Percentiles rank a stretch among this genome's conserved stretches.
Conservation (phyloP, 768 basidiomycete species). For the Coprinellus aureogranulatus region DNA sequence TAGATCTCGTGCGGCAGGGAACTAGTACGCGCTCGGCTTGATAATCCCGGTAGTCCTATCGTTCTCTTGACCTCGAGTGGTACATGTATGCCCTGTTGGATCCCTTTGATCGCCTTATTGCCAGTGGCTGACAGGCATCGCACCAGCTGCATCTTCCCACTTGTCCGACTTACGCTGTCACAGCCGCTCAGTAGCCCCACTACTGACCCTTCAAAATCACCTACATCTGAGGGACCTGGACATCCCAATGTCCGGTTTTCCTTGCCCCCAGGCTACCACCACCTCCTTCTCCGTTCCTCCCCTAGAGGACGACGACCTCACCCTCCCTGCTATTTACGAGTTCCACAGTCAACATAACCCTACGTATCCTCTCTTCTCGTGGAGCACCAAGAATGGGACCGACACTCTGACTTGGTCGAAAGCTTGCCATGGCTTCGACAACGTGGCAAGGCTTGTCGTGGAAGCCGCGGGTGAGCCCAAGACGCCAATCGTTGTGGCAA, state of each 20-base stretch:
- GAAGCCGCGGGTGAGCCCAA: background rate
- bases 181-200: too few species aligned
- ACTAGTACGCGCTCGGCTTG: too few species aligned
- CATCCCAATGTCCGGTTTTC: background rate
- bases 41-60: too few species aligned
- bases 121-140: too few species aligned
- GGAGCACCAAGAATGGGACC: conserved; percentile 11
- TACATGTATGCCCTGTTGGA: too few species aligned
- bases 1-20: too few species aligned
- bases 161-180: too few species aligned
- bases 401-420: conserved; percentile 16
- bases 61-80: too few species aligned
- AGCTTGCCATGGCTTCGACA: conserved; percentile 16
- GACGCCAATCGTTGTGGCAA: conserved; percentile 24
- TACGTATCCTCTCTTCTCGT: conserved; percentile 28
- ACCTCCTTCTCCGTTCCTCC: conserved; percentile 19
- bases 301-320: conserved; percentile 29
- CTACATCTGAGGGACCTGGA: too few species aligned
- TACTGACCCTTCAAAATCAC: too few species aligned
- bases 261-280: conserved; percentile 7
- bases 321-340: conserved; percentile 33
- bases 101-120: too few species aligned
- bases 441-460: conserved; percentile 13
- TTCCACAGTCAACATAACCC: conserved; percentile 25
- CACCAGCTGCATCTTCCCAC: too few species aligned